phyloP scores from a whole-genome alignment of 768 basidiomycete species.

The Leccinum truebloodii region DNA sequence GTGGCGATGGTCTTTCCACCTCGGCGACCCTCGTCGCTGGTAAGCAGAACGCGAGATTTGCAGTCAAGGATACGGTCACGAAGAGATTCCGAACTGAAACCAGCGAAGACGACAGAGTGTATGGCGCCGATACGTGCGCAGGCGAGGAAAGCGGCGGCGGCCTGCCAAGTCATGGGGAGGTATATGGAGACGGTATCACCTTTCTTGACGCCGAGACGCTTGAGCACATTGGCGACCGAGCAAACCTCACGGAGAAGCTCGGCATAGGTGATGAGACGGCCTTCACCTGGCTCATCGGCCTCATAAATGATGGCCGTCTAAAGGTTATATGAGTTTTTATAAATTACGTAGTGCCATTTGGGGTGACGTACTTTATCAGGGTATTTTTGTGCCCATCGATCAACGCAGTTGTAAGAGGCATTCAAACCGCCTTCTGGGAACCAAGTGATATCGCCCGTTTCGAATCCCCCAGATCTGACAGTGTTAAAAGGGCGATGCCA shows the following conservation, averaged over 20 bases:
- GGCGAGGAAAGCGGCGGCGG: constrained; percentile 94
- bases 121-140: constrained; percentile 96
- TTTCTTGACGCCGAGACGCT: constrained; percentile 86
- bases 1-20: constrained; percentile 96
- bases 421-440: constrained; percentile 95
- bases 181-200: constrained; percentile 95
- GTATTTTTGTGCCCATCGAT: constrained; percentile 90
- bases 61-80: constrained; percentile 93
- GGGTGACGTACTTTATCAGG: constrained; percentile 66
- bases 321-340: not conserved
- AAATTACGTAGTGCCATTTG: not conserved
- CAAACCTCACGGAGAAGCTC: constrained; percentile 91
- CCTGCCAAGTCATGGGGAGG: constrained; percentile 94
- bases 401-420: constrained; percentile 96
- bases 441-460: constrained; percentile 88
- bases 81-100: constrained; percentile 93
- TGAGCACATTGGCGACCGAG: constrained; percentile 89
- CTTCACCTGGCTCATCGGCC: constrained; percentile 89
- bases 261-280: constrained; percentile 72
- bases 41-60: constrained; percentile 87
- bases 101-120: constrained; percentile 97
- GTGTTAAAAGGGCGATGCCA: constrained; percentile 92
- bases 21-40: constrained; percentile 90
- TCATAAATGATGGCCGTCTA: constrained; percentile 98
- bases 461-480: constrained; percentile 80